phyloP scores from a whole-genome alignment of 2,329 filamentous ascomycete species.

The Phoma sp. region DNA sequence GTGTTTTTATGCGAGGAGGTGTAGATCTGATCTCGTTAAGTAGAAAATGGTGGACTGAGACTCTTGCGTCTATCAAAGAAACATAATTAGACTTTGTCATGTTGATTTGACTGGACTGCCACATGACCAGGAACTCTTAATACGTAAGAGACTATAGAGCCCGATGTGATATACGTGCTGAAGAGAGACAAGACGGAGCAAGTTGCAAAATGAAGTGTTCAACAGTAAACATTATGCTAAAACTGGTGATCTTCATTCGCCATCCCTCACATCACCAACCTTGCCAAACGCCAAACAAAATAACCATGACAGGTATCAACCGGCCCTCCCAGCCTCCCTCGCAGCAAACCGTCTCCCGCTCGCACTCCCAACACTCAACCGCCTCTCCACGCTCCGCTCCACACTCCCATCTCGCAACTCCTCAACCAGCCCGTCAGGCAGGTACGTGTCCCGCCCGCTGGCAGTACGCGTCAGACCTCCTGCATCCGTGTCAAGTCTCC shows the following conservation, averaged over 20 bases:
- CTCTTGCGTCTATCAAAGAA: too few relatives aligned
- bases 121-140: too few relatives aligned
- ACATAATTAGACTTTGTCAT: too few relatives aligned
- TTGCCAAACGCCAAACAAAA: neutral
- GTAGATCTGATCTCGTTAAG: too few relatives aligned
- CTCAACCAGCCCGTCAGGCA: constrained; percentile 11
- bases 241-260: neutral
- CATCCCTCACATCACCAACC: neutral
- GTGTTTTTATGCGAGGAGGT: too few relatives aligned
- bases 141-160: too few relatives aligned
- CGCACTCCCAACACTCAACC: neutral
- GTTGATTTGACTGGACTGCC: too few relatives aligned
- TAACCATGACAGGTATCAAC: neutral
- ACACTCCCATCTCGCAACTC: constrained; percentile 6
- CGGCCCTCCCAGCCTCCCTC: constrained; percentile 8
- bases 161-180: too few relatives aligned
- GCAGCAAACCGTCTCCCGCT: neutral
- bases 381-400: constrained; percentile 4
- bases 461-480: constrained; percentile 4
- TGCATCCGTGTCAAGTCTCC: neutral
- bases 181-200: too few relatives aligned
- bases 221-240: too few relatives aligned
- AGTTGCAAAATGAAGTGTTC: too few relatives aligned
- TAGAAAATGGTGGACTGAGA: too few relatives aligned
- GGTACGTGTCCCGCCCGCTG: constrained; percentile 18